Evolutionary conservation across 352 stramenopile genomes (phyloP).

Genomic region (Phytophthora cryptogea): DNA sequence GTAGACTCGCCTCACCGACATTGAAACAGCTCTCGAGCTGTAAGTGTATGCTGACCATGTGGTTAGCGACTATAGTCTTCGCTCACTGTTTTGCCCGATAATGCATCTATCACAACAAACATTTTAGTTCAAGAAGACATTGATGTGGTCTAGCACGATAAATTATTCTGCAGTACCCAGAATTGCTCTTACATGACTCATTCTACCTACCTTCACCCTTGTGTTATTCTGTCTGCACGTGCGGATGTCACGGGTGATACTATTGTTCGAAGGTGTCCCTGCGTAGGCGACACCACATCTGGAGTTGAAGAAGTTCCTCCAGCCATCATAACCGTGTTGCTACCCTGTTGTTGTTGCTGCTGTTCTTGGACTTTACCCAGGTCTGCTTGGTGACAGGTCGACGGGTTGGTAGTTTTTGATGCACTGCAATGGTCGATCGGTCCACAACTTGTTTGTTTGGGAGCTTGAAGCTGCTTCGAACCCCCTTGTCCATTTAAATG

Average conservation of each 20-base stretch:
- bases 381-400: neutral
- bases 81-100: constrained; percentile 27
- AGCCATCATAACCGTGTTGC: neutral
- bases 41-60: constrained; percentile 24
- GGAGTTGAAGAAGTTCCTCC: neutral
- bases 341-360: constrained; percentile 3
- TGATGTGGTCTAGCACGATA: constrained; percentile 8
- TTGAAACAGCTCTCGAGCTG: constrained; percentile 1
- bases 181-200: neutral
- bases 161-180: constrained; percentile 17
- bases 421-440: neutral
- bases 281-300: neutral
- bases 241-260: constrained; percentile 3
- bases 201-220: neutral
- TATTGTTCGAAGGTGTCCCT: constrained; percentile 4
- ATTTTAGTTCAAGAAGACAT: neutral
- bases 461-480: neutral
- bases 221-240: neutral
- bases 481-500: neutral
- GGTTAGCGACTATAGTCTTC: neutral
- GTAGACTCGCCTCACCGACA: constrained; percentile 9
- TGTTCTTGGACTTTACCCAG: neutral
- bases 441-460: constrained; percentile 6
- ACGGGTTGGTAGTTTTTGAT: neutral
- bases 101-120: constrained; percentile 23